Conservation (phyloP, 1,284 basidiomycete genomes). For the Ceratobasidium sp. region DNA sequence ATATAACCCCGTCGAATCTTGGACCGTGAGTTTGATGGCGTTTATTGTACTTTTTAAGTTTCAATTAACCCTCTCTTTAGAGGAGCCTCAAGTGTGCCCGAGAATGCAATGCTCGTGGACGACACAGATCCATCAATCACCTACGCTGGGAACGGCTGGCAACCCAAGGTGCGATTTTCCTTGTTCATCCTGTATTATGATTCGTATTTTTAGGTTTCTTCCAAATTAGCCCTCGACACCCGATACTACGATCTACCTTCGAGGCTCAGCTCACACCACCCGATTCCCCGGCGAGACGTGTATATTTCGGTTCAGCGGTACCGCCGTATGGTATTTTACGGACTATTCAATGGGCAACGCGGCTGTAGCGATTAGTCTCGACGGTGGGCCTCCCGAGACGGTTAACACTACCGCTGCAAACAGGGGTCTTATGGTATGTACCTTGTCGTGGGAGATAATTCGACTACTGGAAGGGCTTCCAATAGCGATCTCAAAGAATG, state of each 20-base stretch:
- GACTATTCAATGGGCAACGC: constrained; percentile 10
- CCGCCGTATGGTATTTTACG: constrained; percentile 34
- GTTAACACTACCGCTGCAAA: constrained; percentile 1
- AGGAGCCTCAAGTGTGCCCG: background rate
- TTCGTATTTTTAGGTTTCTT: background rate
- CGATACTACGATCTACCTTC: constrained; percentile 6
- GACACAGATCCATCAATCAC: background rate
- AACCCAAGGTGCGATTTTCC: background rate
- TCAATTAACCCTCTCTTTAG: background rate
- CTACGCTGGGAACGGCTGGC: constrained; percentile 6
- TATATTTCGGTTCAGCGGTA: constrained; percentile 23
- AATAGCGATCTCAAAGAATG: constrained; percentile 18
- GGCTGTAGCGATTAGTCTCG: constrained; percentile 13
- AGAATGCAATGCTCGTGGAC: constrained; percentile 7
- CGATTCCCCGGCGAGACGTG: background rate
- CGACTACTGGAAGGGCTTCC: background rate
- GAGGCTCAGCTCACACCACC: constrained; percentile 4
- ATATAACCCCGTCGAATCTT: background rate
- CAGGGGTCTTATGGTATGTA: background rate
- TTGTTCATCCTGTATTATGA: background rate
- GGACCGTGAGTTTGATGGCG: background rate
- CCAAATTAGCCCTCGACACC: background rate
- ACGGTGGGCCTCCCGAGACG: constrained; percentile 1
- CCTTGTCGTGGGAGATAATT: background rate
- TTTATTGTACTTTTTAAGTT: background rate